These are phyloP conservation scores for Curvularia verruculosa DNA, from an alignment of 2,329 filamentous ascomycete species.

Conservation along the genomic window DNA sequence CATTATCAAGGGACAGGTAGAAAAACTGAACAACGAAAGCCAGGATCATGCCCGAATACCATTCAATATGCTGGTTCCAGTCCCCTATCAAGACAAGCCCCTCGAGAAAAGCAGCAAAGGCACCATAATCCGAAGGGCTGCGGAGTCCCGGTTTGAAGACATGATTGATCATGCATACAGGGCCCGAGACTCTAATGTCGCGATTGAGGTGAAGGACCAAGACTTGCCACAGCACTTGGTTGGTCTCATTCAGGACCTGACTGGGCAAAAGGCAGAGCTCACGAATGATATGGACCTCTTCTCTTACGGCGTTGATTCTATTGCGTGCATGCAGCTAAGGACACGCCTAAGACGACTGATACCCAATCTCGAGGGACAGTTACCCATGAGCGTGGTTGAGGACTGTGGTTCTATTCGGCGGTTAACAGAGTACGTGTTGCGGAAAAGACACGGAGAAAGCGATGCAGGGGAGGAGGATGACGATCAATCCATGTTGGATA, in stretches of 20 bases:
- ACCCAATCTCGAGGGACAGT: slow-evolving; percentile 36
- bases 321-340: slow-evolving; percentile 61
- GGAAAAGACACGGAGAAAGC: slow-evolving; percentile 48
- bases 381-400: slow-evolving; percentile 66
- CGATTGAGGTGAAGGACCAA: slow-evolving; percentile 34
- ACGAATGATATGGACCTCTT: slow-evolving; percentile 60
- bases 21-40: slow-evolving; percentile 56
- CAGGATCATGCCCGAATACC: slow-evolving; percentile 60
- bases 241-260: slow-evolving; percentile 27
- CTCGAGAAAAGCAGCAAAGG: slow-evolving; percentile 69
- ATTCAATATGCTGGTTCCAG: slow-evolving; percentile 58
- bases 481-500: slow-evolving; percentile 50
- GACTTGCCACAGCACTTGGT: slow-evolving; percentile 31
- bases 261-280: slow-evolving; percentile 30
- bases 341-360: slow-evolving; percentile 46
- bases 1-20: slow-evolving; percentile 53
- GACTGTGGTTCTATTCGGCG: slow-evolving; percentile 62
- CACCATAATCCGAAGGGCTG: slow-evolving; percentile 60
- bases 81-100: slow-evolving; percentile 44
- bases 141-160: slow-evolving; percentile 57
- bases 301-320: slow-evolving; percentile 65
- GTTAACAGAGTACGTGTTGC: slow-evolving; percentile 48
- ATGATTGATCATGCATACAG: slow-evolving; percentile 58
- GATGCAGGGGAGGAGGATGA: slow-evolving; percentile 46
- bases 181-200: slow-evolving; percentile 22